phyloP scores from a whole-genome alignment of 1,284 basidiomycete genomes.

The Serendipita sp. region DNA sequence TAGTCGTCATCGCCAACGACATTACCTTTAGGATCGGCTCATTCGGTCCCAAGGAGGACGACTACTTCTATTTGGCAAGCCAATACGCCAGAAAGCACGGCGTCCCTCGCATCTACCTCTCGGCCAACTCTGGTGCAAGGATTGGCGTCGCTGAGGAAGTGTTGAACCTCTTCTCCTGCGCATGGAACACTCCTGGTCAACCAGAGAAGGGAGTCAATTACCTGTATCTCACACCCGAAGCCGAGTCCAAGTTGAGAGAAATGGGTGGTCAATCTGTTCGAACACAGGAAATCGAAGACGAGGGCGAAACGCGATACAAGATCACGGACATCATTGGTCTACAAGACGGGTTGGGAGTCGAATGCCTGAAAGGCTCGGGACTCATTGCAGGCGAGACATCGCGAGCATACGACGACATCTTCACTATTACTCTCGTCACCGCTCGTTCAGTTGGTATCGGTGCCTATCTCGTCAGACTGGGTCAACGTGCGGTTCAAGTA shows the following conservation, averaged over 20 bases:
- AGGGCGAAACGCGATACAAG: slow-evolving; percentile 81
- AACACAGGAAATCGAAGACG: slow-evolving; percentile 72
- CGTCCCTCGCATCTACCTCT: slow-evolving; percentile 89
- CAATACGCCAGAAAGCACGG: slow-evolving; percentile 83
- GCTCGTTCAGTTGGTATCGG: slow-evolving; percentile 98
- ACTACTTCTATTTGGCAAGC: slow-evolving; percentile 91
- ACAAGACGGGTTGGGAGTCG: slow-evolving; percentile 96
- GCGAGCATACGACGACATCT: slow-evolving; percentile 96
- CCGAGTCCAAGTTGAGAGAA: slow-evolving; percentile 69
- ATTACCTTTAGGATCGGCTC: slow-evolving; percentile 99
- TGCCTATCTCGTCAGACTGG: slow-evolving; percentile 95
- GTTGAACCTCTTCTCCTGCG: slow-evolving; percentile 77
- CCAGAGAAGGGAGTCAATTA: slow-evolving; percentile 96
- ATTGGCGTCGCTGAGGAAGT: slow-evolving; percentile 93
- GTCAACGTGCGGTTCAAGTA: slow-evolving; percentile 96
- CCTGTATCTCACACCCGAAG: slow-evolving; percentile 84
- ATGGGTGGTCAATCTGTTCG: slow-evolving; percentile 67
- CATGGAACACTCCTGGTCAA: slow-evolving; percentile 69
- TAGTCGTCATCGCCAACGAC: slow-evolving; percentile 92
- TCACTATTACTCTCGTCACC: slow-evolving; percentile 97
- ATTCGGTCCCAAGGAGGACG: slow-evolving; percentile 91
- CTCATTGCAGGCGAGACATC: slow-evolving; percentile 98
- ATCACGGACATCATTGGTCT: slow-evolving; percentile 94
- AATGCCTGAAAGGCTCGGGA: slow-evolving; percentile 90
- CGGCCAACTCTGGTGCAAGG: slow-evolving; percentile 95